Percentiles rank a stretch among this genome's conserved stretches.
These are phyloP conservation scores for Aureobasidium pullulans DNA, from an alignment of 2,329 filamentous ascomycete genomes.

Conservation along the genomic window DNA sequence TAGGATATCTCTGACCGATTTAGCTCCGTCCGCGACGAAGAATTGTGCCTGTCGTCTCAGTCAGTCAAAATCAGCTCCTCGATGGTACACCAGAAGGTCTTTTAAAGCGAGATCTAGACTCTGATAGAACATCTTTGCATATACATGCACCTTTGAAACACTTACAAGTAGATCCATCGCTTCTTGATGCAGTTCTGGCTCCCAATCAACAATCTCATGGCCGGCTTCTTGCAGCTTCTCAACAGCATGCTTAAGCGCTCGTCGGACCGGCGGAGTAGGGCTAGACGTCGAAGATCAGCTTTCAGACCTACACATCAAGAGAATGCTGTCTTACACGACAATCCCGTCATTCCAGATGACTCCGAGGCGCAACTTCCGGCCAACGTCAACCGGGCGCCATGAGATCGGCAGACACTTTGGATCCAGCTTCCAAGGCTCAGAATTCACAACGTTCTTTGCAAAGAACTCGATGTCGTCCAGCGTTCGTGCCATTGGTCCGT, in stretches of 20 bases:
- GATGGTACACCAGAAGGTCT: too few relatives aligned
- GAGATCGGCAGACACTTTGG: slow-evolving; percentile 47
- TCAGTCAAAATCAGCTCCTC: background rate
- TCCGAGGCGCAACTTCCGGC: slow-evolving; percentile 51
- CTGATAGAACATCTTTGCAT: too few relatives aligned
- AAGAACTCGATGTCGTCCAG: slow-evolving; percentile 45
- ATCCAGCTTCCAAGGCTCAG: slow-evolving; percentile 46
- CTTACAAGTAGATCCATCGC: slow-evolving; percentile 44
- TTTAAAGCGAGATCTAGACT: slow-evolving; percentile 12
- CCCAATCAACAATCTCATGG: slow-evolving; percentile 51
- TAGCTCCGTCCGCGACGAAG: slow-evolving; percentile 47
- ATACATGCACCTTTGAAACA: background rate
- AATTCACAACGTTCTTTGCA: slow-evolving; percentile 33
- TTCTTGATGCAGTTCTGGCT: slow-evolving; percentile 45
- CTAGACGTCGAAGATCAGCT: slow-evolving; percentile 16
- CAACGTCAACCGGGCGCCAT: slow-evolving; percentile 40
- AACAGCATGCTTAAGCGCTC: slow-evolving; percentile 50
- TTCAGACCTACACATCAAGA: background rate
- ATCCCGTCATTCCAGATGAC: slow-evolving; percentile 54
- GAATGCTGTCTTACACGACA: slow-evolving; percentile 31
- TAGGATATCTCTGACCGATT: slow-evolving; percentile 36
- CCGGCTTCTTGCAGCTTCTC: slow-evolving; percentile 44
- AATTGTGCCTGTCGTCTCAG: slow-evolving; percentile 27
- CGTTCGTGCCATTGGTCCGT: slow-evolving; percentile 54
- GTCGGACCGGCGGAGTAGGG: slow-evolving; percentile 52